These are phyloP conservation scores for Gossypium raimondii DNA, from an alignment of 345 rosid species.

Conservation along the genomic window DNA sequence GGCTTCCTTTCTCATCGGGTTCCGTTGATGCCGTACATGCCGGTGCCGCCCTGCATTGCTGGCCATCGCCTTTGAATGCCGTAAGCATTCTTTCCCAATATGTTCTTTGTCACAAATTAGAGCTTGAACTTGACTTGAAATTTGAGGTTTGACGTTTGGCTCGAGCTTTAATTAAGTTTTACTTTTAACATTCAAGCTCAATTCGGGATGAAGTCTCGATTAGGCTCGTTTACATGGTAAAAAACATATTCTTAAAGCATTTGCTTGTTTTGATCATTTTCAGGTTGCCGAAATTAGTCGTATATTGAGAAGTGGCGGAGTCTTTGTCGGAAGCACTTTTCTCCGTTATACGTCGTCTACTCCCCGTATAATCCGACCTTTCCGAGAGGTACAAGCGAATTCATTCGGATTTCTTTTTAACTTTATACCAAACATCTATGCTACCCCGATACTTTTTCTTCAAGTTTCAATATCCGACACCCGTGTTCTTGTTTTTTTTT, in stretches of 20 bases:
- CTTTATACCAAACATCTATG: background rate
- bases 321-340: slow-evolving; percentile 88
- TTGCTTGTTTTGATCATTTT: background rate
- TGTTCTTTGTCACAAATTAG: too few species aligned
- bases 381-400: slow-evolving; percentile 50
- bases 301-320: slow-evolving; percentile 72
- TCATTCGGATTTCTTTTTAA: background rate
- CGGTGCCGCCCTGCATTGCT: slow-evolving; percentile 91
- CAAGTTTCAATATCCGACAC: background rate
- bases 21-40: slow-evolving; percentile 93
- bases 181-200: too few species aligned
- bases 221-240: too few species aligned
- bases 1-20: slow-evolving; percentile 80
- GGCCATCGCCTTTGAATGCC: slow-evolving; percentile 95
- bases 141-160: too few species aligned
- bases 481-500: slow-evolving; percentile 10
- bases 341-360: slow-evolving; percentile 60
- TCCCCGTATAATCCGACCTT: slow-evolving; percentile 42
- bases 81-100: slow-evolving; percentile 33
- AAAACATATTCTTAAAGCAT: too few species aligned
- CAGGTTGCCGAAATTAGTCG: slow-evolving; percentile 93
- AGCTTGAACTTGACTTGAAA: too few species aligned
- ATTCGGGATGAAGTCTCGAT: too few species aligned
- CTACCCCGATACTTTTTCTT: background rate
- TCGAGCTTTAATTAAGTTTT: too few species aligned